A percentile compares a stretch with the other conserved stretches of the same genome.
These are phyloP conservation scores for Pythium brachiatum DNA, from an alignment of 352 stramenopile species.

Conservation along the genomic window DNA sequence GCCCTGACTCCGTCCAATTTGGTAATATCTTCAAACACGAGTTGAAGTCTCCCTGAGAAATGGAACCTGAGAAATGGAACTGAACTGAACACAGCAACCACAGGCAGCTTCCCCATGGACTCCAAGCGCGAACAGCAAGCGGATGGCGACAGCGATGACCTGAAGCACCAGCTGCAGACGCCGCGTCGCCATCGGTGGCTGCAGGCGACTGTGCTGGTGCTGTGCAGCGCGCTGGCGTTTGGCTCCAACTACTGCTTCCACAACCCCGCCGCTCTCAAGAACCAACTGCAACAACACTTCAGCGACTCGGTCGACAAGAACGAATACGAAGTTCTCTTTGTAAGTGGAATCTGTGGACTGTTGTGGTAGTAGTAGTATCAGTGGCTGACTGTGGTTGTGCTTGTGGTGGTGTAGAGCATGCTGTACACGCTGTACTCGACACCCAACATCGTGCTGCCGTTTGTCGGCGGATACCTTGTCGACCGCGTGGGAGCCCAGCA, in stretches of 20 bases:
- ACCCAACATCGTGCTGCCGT: constrained; percentile 82
- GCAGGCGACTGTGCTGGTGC: constrained; percentile 42
- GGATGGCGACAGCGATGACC: not conserved
- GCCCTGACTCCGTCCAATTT: no score
- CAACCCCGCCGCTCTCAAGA: constrained; percentile 61
- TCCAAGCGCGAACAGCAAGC: not conserved
- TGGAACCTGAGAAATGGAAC: not conserved
- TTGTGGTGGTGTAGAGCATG: constrained; percentile 45
- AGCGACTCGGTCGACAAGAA: constrained; percentile 28
- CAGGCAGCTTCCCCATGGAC: not conserved
- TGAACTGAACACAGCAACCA: not conserved
- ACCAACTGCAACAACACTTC: constrained; percentile 59
- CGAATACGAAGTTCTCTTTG: constrained; percentile 42
- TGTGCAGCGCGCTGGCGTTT: constrained; percentile 45
- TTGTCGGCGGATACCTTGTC: constrained; percentile 78
- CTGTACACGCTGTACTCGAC: constrained; percentile 86
- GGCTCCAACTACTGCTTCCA: constrained; percentile 69
- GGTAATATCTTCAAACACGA: not conserved
- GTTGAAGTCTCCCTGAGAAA: not conserved
- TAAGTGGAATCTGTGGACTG: constrained; percentile 21
- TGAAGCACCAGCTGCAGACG: not conserved
- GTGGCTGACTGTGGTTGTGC: not conserved
- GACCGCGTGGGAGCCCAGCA: constrained; percentile 60
- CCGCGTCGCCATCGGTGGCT: constrained; percentile 7
- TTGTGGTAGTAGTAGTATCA: not conserved